Conservation (phyloP, 805 yeast species). For the Lipomyces yamanashiensis region DNA sequence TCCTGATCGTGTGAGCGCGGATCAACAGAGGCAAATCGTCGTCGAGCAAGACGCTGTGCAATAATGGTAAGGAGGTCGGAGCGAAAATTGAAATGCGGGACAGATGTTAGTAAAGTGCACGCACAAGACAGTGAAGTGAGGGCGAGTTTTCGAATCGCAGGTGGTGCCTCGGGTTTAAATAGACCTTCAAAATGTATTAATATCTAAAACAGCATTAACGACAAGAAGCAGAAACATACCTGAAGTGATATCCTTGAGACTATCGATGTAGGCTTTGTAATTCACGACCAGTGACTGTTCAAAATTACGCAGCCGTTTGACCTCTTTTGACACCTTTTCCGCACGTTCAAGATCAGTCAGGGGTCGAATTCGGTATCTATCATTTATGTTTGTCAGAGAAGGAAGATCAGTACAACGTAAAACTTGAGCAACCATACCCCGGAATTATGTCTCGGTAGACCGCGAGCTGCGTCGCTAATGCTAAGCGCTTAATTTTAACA, state of each 20-base stretch:
- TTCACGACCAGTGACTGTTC: conserved; percentile 77
- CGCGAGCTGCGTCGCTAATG: conserved; percentile 79
- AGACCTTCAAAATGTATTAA: neutral
- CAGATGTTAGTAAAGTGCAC: conserved; percentile 70
- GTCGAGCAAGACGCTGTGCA: conserved; percentile 68
- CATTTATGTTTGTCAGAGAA: neutral
- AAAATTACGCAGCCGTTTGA: conserved; percentile 73
- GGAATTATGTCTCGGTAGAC: conserved; percentile 87
- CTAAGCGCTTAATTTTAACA: conserved; percentile 55
- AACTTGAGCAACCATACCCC: conserved; percentile 49
- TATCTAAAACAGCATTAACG: neutral
- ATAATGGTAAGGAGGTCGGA: conserved; percentile 72
- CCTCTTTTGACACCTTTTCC: conserved; percentile 83
- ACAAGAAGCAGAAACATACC: conserved; percentile 28
- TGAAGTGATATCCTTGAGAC: conserved; percentile 52
- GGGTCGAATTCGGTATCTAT: conserved; percentile 68
- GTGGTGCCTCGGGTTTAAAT: conserved; percentile 34
- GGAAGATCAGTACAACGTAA: neutral
- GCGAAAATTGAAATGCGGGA: conserved; percentile 80
- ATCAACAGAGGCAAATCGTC: conserved; percentile 29
- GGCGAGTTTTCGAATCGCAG: conserved; percentile 40
- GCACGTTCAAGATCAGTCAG: conserved; percentile 77
- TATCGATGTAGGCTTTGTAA: conserved; percentile 69
- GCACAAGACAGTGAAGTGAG: conserved; percentile 69
- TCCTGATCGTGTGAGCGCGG: conserved; percentile 38